These are phyloP conservation scores for Russula foetens DNA, from an alignment of 768 basidiomycete species.

Conservation along the genomic window DNA sequence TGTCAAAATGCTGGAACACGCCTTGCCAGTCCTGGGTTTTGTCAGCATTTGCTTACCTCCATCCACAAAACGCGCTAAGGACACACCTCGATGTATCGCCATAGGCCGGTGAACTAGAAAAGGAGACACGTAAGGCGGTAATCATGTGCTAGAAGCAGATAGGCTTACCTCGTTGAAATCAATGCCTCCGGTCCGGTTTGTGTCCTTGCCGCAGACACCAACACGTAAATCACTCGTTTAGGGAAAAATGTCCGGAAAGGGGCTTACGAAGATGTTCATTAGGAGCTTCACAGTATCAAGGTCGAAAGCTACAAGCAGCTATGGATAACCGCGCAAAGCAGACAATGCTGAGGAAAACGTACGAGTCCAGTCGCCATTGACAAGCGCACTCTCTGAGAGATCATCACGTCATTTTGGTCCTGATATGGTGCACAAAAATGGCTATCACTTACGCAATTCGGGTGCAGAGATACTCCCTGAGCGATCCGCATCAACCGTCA, in stretches of 20 bases:
- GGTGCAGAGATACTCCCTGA: conserved; percentile 57
- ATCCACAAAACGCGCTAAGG: not conserved
- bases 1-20: conserved; percentile 75
- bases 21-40: conserved; percentile 64
- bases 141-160: not conserved
- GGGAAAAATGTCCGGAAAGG: not conserved
- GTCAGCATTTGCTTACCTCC: not conserved
- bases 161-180: conserved; percentile 60
- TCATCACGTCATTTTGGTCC: conserved; percentile 20
- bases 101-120: conserved; percentile 59
- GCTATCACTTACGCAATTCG: conserved; percentile 56
- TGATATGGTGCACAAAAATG: too few species aligned
- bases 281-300: conserved; percentile 82
- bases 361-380: conserved; percentile 73
- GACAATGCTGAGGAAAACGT: conserved; percentile 25
- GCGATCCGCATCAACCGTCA: conserved; percentile 58
- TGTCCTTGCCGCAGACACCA: conserved; percentile 36
- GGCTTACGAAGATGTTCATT: conserved; percentile 72
- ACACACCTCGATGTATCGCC: conserved; percentile 67
- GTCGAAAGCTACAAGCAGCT: conserved; percentile 53
- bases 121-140: conserved; percentile 8
- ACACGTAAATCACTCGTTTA: not conserved
- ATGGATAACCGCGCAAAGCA: not conserved
- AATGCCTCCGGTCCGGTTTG: conserved; percentile 70
- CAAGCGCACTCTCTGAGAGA: conserved; percentile 36